Percentiles rank a stretch among this genome's conserved stretches.
These are phyloP conservation scores for Grosmannia penicillata DNA, from an alignment of 2,329 filamentous ascomycete species.

Conservation along the genomic window DNA sequence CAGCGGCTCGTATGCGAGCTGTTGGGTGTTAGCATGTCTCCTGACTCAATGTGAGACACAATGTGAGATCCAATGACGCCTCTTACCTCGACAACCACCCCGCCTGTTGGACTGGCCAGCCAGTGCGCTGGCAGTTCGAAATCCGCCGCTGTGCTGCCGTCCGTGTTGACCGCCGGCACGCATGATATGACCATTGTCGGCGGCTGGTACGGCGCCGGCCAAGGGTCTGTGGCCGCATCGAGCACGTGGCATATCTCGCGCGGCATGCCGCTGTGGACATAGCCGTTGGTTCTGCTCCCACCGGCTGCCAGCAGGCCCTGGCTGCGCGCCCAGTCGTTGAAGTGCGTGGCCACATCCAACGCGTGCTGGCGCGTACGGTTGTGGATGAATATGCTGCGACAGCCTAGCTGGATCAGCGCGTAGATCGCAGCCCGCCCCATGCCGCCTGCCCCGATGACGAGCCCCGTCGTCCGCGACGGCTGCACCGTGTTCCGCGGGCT, in stretches of 20 bases:
- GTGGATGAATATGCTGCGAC: constrained; percentile 56
- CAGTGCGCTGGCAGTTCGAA: constrained; percentile 57
- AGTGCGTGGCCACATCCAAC: constrained; percentile 48
- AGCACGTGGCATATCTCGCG: constrained; percentile 43
- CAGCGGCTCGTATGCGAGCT: constrained; percentile 55
- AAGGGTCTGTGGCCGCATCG: constrained; percentile 38
- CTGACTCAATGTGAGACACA: no score
- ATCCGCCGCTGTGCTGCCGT: constrained; percentile 46
- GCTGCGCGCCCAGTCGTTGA: constrained; percentile 36
- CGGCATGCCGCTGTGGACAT: background rate
- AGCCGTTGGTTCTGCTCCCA: background rate
- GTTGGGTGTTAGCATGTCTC: no score
- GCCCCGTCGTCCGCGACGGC: constrained; percentile 33
- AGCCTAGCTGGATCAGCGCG: constrained; percentile 57
- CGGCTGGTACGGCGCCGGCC: constrained; percentile 46
- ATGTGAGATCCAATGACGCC: constrained; percentile 3
- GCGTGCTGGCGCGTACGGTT: constrained; percentile 52
- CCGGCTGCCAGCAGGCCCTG: constrained; percentile 14
- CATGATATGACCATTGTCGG: constrained; percentile 61
- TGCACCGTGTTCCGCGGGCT: constrained; percentile 51
- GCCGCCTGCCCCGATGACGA: constrained; percentile 49
- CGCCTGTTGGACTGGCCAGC: constrained; percentile 56
- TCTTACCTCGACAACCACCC: constrained; percentile 50
- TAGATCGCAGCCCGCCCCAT: constrained; percentile 66
- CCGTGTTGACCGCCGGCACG: constrained; percentile 49